phyloP scores from a whole-genome alignment of 2,329 filamentous ascomycete genomes.

The Diaporthe caulivora region DNA sequence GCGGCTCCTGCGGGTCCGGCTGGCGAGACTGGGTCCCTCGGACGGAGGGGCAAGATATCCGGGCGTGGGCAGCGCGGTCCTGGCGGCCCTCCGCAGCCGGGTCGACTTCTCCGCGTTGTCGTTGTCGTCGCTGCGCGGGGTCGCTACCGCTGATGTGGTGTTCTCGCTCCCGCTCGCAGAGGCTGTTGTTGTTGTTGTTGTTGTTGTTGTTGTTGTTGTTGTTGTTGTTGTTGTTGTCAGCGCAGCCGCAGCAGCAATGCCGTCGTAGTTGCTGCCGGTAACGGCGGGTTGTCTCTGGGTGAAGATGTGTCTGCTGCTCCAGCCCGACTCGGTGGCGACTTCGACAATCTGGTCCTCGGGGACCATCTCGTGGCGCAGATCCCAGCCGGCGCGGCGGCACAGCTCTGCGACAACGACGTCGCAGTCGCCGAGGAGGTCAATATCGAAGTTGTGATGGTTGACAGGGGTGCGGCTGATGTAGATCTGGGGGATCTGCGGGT shows the following conservation, averaged over 20 bases:
- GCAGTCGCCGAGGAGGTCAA: slow-evolving; percentile 95
- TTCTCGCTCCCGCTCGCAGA: background rate
- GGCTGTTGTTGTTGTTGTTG: background rate
- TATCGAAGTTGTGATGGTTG: slow-evolving; percentile 92
- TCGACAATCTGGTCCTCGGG: slow-evolving; percentile 73
- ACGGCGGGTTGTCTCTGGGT: slow-evolving; percentile 36
- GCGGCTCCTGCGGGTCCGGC: slow-evolving; percentile 5
- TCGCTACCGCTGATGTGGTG: background rate
- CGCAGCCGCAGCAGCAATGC: background rate
- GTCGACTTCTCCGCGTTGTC: background rate
- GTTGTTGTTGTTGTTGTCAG: background rate
- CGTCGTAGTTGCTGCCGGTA: background rate
- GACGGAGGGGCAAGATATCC: background rate
- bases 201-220: background rate
- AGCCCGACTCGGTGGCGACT: slow-evolving; percentile 63
- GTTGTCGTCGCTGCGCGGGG: background rate
- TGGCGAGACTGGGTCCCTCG: slow-evolving; percentile 6
- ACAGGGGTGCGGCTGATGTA: slow-evolving; percentile 90
- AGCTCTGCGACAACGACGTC: slow-evolving; percentile 91
- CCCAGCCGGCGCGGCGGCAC: slow-evolving; percentile 84
- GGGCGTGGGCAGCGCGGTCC: slow-evolving; percentile 15
- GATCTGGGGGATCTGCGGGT: slow-evolving; percentile 85
- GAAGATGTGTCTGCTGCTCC: slow-evolving; percentile 59
- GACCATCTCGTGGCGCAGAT: slow-evolving; percentile 85
- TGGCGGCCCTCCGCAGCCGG: background rate